Evolutionary conservation across 202 grass and related monocot species (phyloP).

Genomic region (Dendrocalamus latiflorus): DNA sequence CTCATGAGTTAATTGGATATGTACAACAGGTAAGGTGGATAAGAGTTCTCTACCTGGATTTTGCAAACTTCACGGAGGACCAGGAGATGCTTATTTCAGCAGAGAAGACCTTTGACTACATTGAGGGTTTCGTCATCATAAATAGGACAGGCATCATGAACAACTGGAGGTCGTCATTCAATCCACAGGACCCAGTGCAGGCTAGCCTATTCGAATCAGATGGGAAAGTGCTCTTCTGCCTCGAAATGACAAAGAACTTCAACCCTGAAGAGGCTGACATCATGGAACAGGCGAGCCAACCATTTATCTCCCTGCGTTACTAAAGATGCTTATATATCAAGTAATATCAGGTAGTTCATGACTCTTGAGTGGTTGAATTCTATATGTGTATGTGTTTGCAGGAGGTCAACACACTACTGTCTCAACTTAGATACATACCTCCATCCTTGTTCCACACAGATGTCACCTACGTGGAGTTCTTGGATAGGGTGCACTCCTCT

Average conservation of each 20-base stretch:
- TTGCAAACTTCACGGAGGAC: slow-evolving; percentile 67
- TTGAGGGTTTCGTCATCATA: slow-evolving; percentile 89
- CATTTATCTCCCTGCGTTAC: not conserved
- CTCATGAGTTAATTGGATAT: slow-evolving; percentile 1
- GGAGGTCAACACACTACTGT: slow-evolving; percentile 64
- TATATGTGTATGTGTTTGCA: slow-evolving; percentile 21
- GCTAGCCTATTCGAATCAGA: slow-evolving; percentile 64
- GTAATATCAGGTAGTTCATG: not conserved
- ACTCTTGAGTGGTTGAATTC: not conserved
- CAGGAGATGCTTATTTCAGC: slow-evolving; percentile 83
- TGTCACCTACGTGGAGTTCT: slow-evolving; percentile 77
- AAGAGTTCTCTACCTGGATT: slow-evolving; percentile 79
- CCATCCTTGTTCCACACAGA: slow-evolving; percentile 73
- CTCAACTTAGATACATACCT: slow-evolving; percentile 54
- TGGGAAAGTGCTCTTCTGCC: slow-evolving; percentile 60
- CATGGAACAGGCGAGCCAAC: slow-evolving; percentile 54
- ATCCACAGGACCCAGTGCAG: slow-evolving; percentile 51
- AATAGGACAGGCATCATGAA: slow-evolving; percentile 74
- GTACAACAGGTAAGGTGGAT: slow-evolving; percentile 76
- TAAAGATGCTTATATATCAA: not conserved
- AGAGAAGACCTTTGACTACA: slow-evolving; percentile 74
- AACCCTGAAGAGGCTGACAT: slow-evolving; percentile 35
- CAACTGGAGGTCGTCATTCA: slow-evolving; percentile 82
- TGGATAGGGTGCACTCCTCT: slow-evolving; percentile 76
- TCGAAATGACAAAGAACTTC: slow-evolving; percentile 92